Conservation (phyloP, 2,329 filamentous ascomycete species). For the Sclerotinia borealis region DNA sequence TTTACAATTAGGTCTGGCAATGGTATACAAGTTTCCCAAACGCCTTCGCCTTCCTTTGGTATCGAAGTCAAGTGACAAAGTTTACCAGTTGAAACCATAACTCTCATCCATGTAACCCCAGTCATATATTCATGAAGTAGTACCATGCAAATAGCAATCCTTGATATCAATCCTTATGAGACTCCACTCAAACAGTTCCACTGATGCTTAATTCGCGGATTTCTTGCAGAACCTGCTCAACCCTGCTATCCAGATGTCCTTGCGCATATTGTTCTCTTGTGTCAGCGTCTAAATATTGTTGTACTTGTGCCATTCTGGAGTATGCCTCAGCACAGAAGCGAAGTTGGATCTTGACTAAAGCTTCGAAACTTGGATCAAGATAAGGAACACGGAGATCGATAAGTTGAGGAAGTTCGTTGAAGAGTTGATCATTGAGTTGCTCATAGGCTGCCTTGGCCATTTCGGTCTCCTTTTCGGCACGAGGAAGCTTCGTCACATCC, state of each 20-base stretch:
- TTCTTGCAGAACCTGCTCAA: slow-evolving; percentile 94
- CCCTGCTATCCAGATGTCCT: slow-evolving; percentile 82
- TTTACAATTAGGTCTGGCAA: neutral
- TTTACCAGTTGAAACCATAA: neutral
- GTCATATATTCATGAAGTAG: slow-evolving; percentile 10
- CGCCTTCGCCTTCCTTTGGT: slow-evolving; percentile 2
- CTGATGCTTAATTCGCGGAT: slow-evolving; percentile 95
- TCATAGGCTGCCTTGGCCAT: slow-evolving; percentile 92
- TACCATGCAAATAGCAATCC: slow-evolving; percentile 9
- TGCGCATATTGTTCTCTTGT: slow-evolving; percentile 94
- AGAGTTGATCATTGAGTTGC: slow-evolving; percentile 93
- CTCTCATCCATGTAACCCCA: slow-evolving; percentile 3
- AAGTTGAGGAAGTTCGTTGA: slow-evolving; percentile 84
- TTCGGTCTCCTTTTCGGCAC: slow-evolving; percentile 92
- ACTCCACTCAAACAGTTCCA: slow-evolving; percentile 49
- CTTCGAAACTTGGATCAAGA: slow-evolving; percentile 93
- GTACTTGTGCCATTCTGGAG: slow-evolving; percentile 95
- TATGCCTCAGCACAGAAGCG: slow-evolving; percentile 98
- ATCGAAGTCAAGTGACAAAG: slow-evolving; percentile 7
- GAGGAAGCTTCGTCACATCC: slow-evolving; percentile 91
- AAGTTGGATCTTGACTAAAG: slow-evolving; percentile 96
- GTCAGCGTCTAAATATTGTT: slow-evolving; percentile 94
- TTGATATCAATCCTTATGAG: neutral
- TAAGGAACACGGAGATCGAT: slow-evolving; percentile 97
- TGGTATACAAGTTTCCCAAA: slow-evolving; percentile 1